A percentile compares a stretch with the other conserved stretches of the same genome.
These are phyloP conservation scores for Penicillium manginii DNA, from an alignment of 495 filamentous ascomycete species.

Conservation along the genomic window DNA sequence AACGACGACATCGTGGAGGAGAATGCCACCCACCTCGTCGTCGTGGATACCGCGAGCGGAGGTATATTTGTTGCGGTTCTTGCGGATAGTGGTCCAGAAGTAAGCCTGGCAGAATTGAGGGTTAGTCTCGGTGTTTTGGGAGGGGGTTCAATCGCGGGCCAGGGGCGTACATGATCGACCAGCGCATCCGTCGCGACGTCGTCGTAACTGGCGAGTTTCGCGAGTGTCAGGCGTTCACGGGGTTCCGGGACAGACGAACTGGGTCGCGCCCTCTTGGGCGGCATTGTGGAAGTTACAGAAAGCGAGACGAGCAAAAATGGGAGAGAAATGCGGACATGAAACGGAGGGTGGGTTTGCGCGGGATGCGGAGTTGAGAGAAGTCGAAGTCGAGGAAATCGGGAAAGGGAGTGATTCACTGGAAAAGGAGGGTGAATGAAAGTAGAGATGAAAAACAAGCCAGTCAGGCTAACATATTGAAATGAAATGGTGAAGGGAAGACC, in stretches of 20 bases:
- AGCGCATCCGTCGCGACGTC: constrained; percentile 96
- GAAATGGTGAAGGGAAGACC: neutral
- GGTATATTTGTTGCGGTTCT: constrained; percentile 87
- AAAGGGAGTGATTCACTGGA: constrained; percentile 1
- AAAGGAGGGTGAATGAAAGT: neutral
- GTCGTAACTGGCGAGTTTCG: constrained; percentile 89
- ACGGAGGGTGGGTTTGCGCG: constrained; percentile 5
- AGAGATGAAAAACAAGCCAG: neutral
- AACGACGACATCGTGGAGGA: constrained; percentile 76
- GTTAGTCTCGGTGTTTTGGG: constrained; percentile 23
- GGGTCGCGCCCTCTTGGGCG: constrained; percentile 49
- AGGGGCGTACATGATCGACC: constrained; percentile 80
- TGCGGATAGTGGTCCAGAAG: constrained; percentile 94
- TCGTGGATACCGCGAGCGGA: constrained; percentile 79
- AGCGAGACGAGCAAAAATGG: constrained; percentile 2
- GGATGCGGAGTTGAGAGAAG: constrained; percentile 2
- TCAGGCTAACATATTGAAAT: neutral
- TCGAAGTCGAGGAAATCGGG: constrained; percentile 6
- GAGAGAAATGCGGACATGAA: constrained; percentile 12
- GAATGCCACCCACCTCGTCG: constrained; percentile 76
- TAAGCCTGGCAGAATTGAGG: constrained; percentile 63
- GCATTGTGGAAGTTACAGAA: constrained; percentile 29
- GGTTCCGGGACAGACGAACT: constrained; percentile 48
- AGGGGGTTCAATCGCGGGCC: neutral
- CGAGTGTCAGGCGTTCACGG: constrained; percentile 77